Evolutionary conservation across 148 eudicot genomes (phyloP), one percentile per base, ranked within the genome.

Genomic region (Vaccinium vitisidaea): DNA sequence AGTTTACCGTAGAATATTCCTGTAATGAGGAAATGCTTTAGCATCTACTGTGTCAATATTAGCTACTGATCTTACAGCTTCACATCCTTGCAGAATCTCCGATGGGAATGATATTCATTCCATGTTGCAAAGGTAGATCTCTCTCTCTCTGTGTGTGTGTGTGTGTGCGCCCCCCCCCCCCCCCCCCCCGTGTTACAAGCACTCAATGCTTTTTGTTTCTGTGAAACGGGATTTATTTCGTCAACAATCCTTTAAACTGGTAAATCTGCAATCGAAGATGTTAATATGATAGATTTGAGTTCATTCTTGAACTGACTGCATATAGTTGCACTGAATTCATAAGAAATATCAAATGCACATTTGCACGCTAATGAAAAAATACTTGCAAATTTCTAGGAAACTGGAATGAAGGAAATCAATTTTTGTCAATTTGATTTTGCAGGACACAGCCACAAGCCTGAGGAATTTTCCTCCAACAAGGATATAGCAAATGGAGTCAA

Each of bases 101-200:
- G 49, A 95, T 97, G 98, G 99, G 96, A 75, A 95, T 97, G 99
- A 95, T 97, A 55, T 95, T 97, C 88, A 95, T 97, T 88, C 99
- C 99, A 82, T 97, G 99, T 84, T 92, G 93, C 78, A 94, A 94
- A 93, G 99, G 99, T 96, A 50, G 50, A n/a, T 58, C 63, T n/a
- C n/a, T n/a, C n/a, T n/a, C n/a, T n/a, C n/a, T n/a, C n/a, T n/a
- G n/a, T 23, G 30, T 30, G 39, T 36, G 39, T 36, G 39, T 36
- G 39, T 36, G 39, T 36, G 39, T 36, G 39, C 39, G 39, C 39
- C 30, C 30, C 0, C 30, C 1, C 0, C 39, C 1, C 39, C 1
- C 30, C 0, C 30, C 30, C 30, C 30, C 39, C 39, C 39, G 39
- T 3, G 39, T 3, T 36, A 36, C 39, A 36, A 36, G 4, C 39